Evolutionary conservation across 768 basidiomycete species (phyloP).

Genomic region (Lentinula raphanica): DNA sequence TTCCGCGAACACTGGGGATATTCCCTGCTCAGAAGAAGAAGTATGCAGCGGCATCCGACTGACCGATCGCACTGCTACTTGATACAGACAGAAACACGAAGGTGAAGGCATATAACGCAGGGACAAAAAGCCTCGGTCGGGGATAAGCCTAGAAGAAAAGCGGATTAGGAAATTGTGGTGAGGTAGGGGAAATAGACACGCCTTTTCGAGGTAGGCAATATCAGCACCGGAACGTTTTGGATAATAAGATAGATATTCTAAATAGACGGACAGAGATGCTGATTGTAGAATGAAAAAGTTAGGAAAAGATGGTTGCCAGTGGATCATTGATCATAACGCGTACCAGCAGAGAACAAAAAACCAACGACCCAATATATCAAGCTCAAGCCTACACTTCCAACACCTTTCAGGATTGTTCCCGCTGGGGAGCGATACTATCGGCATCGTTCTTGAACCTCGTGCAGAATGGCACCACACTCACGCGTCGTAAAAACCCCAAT

Average conservation of each 20-base stretch:
- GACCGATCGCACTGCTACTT: constrained; percentile 35
- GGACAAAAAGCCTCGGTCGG: constrained; percentile 36
- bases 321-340: background rate
- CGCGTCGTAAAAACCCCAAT: constrained; percentile 32
- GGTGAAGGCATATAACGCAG: constrained; percentile 38
- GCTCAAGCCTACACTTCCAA: constrained; percentile 34
- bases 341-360: constrained; percentile 30
- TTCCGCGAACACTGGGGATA: constrained; percentile 29
- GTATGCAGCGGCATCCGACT: background rate
- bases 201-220: constrained; percentile 43
- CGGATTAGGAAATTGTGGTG: background rate
- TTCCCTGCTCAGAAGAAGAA: constrained; percentile 3
- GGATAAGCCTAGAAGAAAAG: constrained; percentile 32
- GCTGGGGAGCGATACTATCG: constrained; percentile 15
- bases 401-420: constrained; percentile 30
- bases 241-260: constrained; percentile 43
- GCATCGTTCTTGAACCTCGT: background rate
- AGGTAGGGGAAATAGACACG: constrained; percentile 1
- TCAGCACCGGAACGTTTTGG: constrained; percentile 46
- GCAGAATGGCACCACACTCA: constrained; percentile 6
- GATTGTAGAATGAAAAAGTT: constrained; percentile 1
- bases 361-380: constrained; percentile 38
- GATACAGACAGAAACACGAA: constrained; percentile 32
- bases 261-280: constrained; percentile 34
- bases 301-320: background rate